These are phyloP conservation scores for Neurospora crassa DNA, from an alignment of 2,329 filamentous ascomycete species.

Conservation along the genomic window DNA sequence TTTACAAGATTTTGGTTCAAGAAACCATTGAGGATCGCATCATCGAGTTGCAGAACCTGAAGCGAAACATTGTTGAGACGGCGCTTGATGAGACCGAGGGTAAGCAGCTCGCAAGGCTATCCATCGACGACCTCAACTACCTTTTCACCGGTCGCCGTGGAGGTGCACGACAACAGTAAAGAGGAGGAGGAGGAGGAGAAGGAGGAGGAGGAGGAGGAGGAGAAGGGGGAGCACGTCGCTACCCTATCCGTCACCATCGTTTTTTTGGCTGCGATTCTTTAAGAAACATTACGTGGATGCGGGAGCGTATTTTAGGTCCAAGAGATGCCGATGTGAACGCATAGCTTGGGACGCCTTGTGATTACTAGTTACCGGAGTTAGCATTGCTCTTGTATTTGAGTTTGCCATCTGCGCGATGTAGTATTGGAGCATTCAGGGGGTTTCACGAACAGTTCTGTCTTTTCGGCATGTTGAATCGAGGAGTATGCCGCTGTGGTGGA, in stretches of 20 bases:
- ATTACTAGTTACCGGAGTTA: not conserved
- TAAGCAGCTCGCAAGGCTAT: conserved; percentile 57
- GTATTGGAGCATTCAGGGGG: not conserved
- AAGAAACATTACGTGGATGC: not conserved
- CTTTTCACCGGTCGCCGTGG: conserved; percentile 33
- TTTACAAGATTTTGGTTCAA: conserved; percentile 70
- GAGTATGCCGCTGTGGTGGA: not conserved
- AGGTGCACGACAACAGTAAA: not conserved
- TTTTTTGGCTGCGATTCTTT: not conserved
- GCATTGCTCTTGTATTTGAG: not conserved
- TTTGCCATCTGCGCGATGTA: not conserved
- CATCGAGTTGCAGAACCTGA: conserved; percentile 65
- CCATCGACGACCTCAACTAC: conserved; percentile 56
- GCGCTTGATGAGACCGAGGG: conserved; percentile 70
- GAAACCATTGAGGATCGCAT: conserved; percentile 86
- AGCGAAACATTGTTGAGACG: conserved; percentile 65
- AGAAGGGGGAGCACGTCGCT: not conserved
- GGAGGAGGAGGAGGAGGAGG: not conserved
- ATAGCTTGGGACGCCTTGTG: not conserved
- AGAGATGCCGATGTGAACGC: not conserved
- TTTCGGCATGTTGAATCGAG: not conserved
- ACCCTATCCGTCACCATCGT: not conserved
- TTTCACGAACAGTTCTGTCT: not conserved
- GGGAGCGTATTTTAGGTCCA: not conserved
- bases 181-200: not conserved